Percentiles rank a stretch among this genome's conserved stretches.
Evolutionary conservation across 2,329 filamentous ascomycete species (phyloP).

Genomic region (Fusarium floridanum): DNA sequence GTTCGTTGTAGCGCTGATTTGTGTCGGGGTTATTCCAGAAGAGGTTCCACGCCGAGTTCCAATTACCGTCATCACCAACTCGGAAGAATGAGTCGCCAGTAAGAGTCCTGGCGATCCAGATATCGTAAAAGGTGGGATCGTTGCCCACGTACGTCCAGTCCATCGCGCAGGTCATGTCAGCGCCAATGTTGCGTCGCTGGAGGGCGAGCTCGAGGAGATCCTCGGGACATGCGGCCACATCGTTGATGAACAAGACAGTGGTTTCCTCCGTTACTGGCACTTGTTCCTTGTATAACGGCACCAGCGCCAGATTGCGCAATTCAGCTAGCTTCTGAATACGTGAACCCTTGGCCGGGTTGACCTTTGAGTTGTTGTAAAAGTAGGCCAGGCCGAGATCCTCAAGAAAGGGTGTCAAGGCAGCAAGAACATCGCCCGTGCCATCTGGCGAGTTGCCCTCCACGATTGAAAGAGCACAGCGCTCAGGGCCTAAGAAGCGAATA

Average conservation of each 20-base stretch:
- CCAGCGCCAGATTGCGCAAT: slow-evolving; percentile 66
- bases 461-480: slow-evolving; percentile 65
- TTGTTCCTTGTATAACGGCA: slow-evolving; percentile 55
- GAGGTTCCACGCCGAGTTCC: slow-evolving; percentile 62
- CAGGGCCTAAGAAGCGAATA: slow-evolving; percentile 62
- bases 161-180: slow-evolving; percentile 70
- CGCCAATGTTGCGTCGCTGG: slow-evolving; percentile 60
- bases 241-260: slow-evolving; percentile 66
- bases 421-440: slow-evolving; percentile 65
- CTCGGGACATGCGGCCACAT: slow-evolving; percentile 65
- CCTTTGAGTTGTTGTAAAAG: slow-evolving; percentile 56
- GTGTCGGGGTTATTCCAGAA: slow-evolving; percentile 62
- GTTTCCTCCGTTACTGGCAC: slow-evolving; percentile 50
- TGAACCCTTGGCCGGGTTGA: slow-evolving; percentile 58
- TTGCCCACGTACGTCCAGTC: slow-evolving; percentile 65
- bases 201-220: slow-evolving; percentile 69
- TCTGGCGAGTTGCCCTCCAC: slow-evolving; percentile 69
- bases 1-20: slow-evolving; percentile 39
- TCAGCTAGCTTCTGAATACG: slow-evolving; percentile 63
- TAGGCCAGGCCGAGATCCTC: slow-evolving; percentile 56
- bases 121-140: slow-evolving; percentile 67
- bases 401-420: slow-evolving; percentile 55
- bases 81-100: slow-evolving; percentile 68
- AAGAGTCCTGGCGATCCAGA: slow-evolving; percentile 67
- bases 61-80: slow-evolving; percentile 63